Evolutionary conservation across 2,329 filamentous ascomycete species (phyloP), one percentile per base, ranked within the genome.

Genomic region (Fusarium annulatum): DNA sequence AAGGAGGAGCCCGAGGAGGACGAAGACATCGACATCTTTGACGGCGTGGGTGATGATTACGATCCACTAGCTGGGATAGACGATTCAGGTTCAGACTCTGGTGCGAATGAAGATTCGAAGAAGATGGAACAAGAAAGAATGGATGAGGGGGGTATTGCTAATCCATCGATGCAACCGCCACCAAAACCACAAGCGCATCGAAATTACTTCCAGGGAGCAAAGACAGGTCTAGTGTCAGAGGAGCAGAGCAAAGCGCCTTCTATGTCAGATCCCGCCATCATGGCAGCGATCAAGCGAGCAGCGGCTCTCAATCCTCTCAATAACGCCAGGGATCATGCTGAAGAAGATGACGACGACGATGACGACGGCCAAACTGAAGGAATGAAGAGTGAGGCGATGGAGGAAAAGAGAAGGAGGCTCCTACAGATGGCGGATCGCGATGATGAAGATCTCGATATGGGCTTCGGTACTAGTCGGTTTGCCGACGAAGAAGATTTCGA

Each of bases 391-490:
- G 85, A 82, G 76, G 89, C 89, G 4, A 89, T 91, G 69, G 89
- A 92, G 71, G 91, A 91, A 56, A 91, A 92, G 12, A 89, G 92
- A 58, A 92, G 90, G 81, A 92, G 89, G 73, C 93, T 98, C 85
- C 86, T 98, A 10, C 86, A 91, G 76, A 88, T 88, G 67, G 90
- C 91, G 62, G 92, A 93, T 75, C 89, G 95, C 53, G 96, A 98
- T 80, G 90, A 95, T 53, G 91, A 96, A 64, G 96, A 99, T 82
- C 88, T 99, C 84, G 96, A 99, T 79, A 90, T 98, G 86, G 96
- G 95, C 68, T 98, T 99, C 79, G 96, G 96, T 39, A 94, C 91
- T 26, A 96, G 93, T 79, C 89, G 96, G 34, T 92, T 94, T 78
- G 95, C 94, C 61, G 96, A 98, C 78, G 95, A 95, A 56, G 95